Evolutionary conservation across 352 stramenopile species (phyloP), one percentile per base, ranked within the genome.

Genomic region (Phytophthora syringae): DNA sequence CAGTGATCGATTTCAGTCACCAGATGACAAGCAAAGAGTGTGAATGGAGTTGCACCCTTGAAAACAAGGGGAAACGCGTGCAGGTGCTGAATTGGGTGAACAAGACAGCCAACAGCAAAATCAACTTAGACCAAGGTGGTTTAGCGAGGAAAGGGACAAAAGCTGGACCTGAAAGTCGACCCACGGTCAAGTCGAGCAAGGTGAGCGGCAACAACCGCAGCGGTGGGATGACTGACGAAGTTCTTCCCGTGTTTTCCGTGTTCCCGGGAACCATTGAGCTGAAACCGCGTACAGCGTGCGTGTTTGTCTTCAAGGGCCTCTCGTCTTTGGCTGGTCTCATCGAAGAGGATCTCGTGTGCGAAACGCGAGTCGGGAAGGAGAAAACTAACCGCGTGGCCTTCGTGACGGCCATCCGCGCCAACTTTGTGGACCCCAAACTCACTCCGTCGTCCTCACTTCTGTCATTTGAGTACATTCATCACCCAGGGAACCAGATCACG

Each of bases 1-100:
- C 77, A 20, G 63, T 90, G 37, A 88, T 98, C 39, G 92, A 98
- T 60, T 98, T 98, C 59, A 85, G 79, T 2, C 72, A 95, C 24
- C 90, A 98, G 54, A 96, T 98, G 78, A 98, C 94, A 1, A 90
- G 76, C 52, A 79, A 73, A 30, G 72, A 86, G 61, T 98, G 92
- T 64, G 85, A 98, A 61, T 96, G 90, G 79, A 93, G 85, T 36
- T 98, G 97, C 55, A 96, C 95, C 2, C 79, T 99, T 6, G 95
- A 99, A 58, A 99, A 99, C 79, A 97, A 97, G 52, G 96, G 96
- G 18, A 95, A 97, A 32, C 86, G 95, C 1, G 72, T 91, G 7
- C 96, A 98, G 61, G 67, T 92, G 5, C 73, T 99, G 28, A 95
- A 87, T 20, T 99, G 95, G 96, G 74, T 94, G 22, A 99, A 99